A percentile compares a stretch with the other conserved stretches of the same genome.
These are phyloP conservation scores for Eucalyptus curtisii DNA, from an alignment of 345 rosid genomes.

Conservation along the genomic window DNA sequence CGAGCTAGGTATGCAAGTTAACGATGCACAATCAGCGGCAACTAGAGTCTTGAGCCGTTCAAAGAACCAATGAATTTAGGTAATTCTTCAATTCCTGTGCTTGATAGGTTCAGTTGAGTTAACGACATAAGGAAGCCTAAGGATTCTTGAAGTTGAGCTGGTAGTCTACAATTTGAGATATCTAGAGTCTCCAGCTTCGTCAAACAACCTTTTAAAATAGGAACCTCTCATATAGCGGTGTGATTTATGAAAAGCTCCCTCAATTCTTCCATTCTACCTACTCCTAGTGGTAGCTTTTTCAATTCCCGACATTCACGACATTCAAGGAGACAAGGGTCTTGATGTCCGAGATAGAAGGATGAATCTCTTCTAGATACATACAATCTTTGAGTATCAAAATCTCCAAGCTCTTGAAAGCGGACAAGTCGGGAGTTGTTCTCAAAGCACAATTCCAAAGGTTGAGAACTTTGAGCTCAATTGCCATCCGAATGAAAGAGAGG, in stretches of 20 bases:
- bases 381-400: neutral
- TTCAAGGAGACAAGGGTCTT: neutral
- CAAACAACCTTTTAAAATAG: neutral
- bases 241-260: fast-evolving
- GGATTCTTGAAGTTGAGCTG: neutral
- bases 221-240: fast-evolving
- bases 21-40: fast-evolving
- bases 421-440: neutral
- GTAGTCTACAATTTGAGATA: fast-evolving
- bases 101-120: neutral
- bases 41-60: neutral
- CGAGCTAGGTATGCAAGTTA: fast-evolving
- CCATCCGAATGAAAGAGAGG: neutral
- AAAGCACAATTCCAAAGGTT: neutral
- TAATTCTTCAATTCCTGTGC: too few species aligned
- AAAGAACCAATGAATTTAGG: neutral
- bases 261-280: neutral
- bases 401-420: neutral
- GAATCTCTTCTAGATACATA: fast-evolving
- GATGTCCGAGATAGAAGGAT: neutral
- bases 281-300: neutral
- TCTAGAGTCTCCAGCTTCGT: neutral
- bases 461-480: neutral
- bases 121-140: fast-evolving
- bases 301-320: fast-evolving